A percentile compares a stretch with the other conserved stretches of the same genome.
These are phyloP conservation scores for Talaromyces stipitatus DNA, from an alignment of 495 filamentous ascomycete genomes.

Conservation along the genomic window DNA sequence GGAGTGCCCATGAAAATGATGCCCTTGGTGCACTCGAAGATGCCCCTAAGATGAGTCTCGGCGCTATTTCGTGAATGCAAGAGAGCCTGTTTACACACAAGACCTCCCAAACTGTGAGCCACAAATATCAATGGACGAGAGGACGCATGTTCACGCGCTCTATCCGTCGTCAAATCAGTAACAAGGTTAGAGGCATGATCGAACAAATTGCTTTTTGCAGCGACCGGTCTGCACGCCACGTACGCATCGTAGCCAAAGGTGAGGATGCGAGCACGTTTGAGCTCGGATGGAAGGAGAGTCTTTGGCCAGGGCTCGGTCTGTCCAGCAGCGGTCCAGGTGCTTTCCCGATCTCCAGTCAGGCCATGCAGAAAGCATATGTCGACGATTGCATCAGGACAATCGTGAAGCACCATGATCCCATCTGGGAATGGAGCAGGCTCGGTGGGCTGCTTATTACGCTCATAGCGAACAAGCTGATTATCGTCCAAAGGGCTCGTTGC, in stretches of 20 bases:
- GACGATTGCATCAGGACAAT: conserved; percentile 12
- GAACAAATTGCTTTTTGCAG: conserved; percentile 13
- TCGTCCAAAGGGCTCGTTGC: not conserved
- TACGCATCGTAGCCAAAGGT: conserved; percentile 25
- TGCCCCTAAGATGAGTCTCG: conserved; percentile 17
- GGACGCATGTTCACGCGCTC: conserved; percentile 10
- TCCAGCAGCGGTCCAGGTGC: conserved; percentile 18
- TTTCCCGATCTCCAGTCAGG: conserved; percentile 18
- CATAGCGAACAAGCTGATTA: no score
- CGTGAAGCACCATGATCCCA: conserved; percentile 12
- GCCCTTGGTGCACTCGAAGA: conserved; percentile 22
- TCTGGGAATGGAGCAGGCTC: not conserved
- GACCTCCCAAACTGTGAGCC: conserved; percentile 23
- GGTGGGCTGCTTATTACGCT: not conserved
- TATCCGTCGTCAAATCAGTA: conserved; percentile 13
- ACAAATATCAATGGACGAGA: conserved; percentile 22
- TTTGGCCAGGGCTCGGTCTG: conserved; percentile 16
- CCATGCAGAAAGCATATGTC: conserved; percentile 29
- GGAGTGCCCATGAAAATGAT: conserved; percentile 37
- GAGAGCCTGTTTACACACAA: conserved; percentile 25
- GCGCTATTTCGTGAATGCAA: conserved; percentile 8
- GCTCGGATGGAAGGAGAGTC: conserved; percentile 13
- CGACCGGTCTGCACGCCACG: conserved; percentile 7
- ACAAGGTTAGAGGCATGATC: conserved; percentile 21
- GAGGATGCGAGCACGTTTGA: conserved; percentile 17